Conservation (phyloP, 805 yeast genomes). For the Zygosaccharomyces rouxii region DNA sequence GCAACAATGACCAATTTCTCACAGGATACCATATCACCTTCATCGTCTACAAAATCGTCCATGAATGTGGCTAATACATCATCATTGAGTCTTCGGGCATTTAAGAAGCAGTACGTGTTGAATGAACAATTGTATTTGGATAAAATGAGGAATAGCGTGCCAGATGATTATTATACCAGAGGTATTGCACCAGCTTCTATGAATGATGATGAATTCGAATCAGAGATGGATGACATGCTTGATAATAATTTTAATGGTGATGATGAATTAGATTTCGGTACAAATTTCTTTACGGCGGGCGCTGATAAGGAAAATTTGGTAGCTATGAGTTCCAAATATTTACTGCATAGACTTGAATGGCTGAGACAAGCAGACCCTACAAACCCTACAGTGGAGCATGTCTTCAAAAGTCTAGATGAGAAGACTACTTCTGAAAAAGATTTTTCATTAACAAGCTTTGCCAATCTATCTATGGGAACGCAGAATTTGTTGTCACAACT, state of each 20-base stretch:
- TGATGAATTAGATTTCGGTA: slow-evolving; percentile 35
- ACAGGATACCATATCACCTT: slow-evolving; percentile 16
- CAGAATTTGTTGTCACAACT: slow-evolving; percentile 19
- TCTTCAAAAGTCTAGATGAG: slow-evolving; percentile 14
- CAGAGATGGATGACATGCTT: slow-evolving; percentile 22
- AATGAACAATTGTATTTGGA: slow-evolving; percentile 67
- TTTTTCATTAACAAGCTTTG: slow-evolving; percentile 11
- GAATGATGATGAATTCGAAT: slow-evolving; percentile 30
- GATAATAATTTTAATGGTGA: slow-evolving; percentile 20
- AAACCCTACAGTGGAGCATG: slow-evolving; percentile 16
- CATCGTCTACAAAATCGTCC: slow-evolving; percentile 21
- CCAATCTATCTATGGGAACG: slow-evolving; percentile 18
- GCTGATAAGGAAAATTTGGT: slow-evolving; percentile 22
- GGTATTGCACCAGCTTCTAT: slow-evolving; percentile 44
- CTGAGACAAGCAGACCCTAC: slow-evolving; percentile 43
- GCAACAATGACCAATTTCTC: slow-evolving; percentile 4
- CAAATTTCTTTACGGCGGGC: slow-evolving; percentile 21
- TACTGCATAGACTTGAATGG: slow-evolving; percentile 31
- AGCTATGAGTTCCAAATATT: slow-evolving; percentile 26
- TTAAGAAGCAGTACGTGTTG: slow-evolving; percentile 35
- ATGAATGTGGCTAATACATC: slow-evolving; percentile 14
- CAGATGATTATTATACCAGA: slow-evolving; percentile 69
- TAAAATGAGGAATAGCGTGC: slow-evolving; percentile 54
- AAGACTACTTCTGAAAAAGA: slow-evolving; percentile 15
- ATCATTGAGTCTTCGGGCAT: slow-evolving; percentile 15